phyloP scores from a whole-genome alignment of 306 rosid species.

The Malus domestica region ASM211411v1 NC_041803.1:15939001-15939500 shows the following conservation, averaged over 20 bases:
- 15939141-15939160: constrained; percentile 19
- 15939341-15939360: too few species aligned
- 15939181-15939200: constrained; percentile 25
- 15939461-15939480: background rate
- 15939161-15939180: constrained; percentile 21
- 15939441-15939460: background rate
- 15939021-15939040: background rate
- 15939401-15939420: background rate
- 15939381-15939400: too few species aligned
- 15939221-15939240: constrained; percentile 13
- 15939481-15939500: background rate
- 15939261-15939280: background rate
- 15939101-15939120: background rate
- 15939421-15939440: background rate
- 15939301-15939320: too few species aligned
- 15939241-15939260: constrained; percentile 17
- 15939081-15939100: constrained; percentile 6
- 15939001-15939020: background rate
- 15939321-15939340: too few species aligned
- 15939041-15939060: background rate
- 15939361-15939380: too few species aligned
- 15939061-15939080: background rate
- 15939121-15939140: constrained; percentile 13
- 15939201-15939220: constrained; percentile 34
- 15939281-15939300: too few species aligned